Base-by-base conservation (phyloP, 2,329 filamentous ascomycete species). In the Neobulgaria alba region DNA sequence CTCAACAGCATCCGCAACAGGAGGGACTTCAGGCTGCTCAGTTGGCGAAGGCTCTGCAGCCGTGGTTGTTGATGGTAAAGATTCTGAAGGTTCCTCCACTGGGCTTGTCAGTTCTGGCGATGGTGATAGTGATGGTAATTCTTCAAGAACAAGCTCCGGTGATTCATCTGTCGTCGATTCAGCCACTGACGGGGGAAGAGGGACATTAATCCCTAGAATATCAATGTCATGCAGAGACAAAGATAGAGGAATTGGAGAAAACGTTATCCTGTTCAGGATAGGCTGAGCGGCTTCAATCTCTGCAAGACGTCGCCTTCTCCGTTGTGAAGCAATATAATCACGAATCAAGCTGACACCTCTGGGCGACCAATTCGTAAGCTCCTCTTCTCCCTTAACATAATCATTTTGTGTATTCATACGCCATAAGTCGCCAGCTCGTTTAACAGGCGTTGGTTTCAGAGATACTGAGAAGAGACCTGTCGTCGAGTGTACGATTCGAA, bases 341-440 rank as follows among this genome's bases (percentile, higher is more conserved):
- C 80, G 78, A n/a, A 98, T 82, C 1, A 98, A 67, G 0, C 87
- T 93, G 2, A 96, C 85, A 26, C 92, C 88, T 31, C 92, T 77
- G 2, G 92, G 90, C 5, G 81, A 79, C 92, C 92, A 98, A 42
- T 79, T 79, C 2, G 72, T 79, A 29, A 98, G 69, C 36, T 81
- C 73, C 61, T 98, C 92, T 63, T 98, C 89, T 41, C 92, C 92
- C 61, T 95, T 95, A 54, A 98, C 85, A 58, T 95, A 96, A 60
- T 94, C 87, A 55, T 94, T 84, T 45, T 86, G 82, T 12, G 89
- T 96, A 61, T 88, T 93, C 79, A 96, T 87, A 40, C 92, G 79
- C 92, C 92, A 98, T 10, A 98, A 70, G 59, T 98, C 92, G 3
- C 87, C 87, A 0, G 88, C 86, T 34, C 86, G 77, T 63, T 95